A percentile compares a stretch with the other conserved stretches of the same genome.
Conservation (phyloP, 2,329 filamentous ascomycete genomes). For the Fusarium oxysporum region DNA sequence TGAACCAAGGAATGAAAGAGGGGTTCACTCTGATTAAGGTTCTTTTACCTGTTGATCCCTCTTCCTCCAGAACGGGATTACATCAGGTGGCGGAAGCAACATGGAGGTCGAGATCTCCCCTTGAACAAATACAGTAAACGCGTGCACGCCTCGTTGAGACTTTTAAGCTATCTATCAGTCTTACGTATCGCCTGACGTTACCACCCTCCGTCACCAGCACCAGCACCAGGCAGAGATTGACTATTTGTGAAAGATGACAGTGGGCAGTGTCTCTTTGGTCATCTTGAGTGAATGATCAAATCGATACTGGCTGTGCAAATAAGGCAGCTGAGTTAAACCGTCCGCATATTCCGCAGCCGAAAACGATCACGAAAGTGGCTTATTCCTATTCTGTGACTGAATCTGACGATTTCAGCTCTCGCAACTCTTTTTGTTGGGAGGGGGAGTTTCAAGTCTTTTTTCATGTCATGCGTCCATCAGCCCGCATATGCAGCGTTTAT, state of each 20-base stretch:
- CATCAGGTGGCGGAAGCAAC: conserved; percentile 43
- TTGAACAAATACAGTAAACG: conserved; percentile 2
- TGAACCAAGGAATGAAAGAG: conserved; percentile 3
- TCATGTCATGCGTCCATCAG: conserved; percentile 3
- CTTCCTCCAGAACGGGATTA: conserved; percentile 23
- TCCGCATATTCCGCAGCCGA: conserved; percentile 13
- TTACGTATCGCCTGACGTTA: conserved; percentile 26
- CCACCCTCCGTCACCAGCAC: background rate
- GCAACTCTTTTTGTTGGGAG: background rate
- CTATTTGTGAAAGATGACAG: conserved; percentile 8
- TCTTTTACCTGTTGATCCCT: conserved; percentile 8
- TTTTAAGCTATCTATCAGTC: conserved; percentile 8
- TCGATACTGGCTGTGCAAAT: conserved; percentile 16
- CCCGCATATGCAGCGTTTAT: conserved; percentile 1
- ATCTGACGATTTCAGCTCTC: conserved; percentile 6
- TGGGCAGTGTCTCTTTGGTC: conserved; percentile 6
- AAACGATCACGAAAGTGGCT: conserved; percentile 9
- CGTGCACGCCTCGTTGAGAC: background rate
- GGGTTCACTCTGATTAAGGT: background rate
- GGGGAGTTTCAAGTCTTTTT: background rate
- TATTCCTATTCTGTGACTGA: conserved; percentile 1
- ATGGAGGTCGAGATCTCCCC: conserved; percentile 17
- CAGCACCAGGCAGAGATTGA: background rate
- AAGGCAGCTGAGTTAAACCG: background rate
- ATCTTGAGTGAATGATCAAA: background rate